These are phyloP conservation scores for Salmacisia buchloeana DNA, from an alignment of 1,284 basidiomycete species.

Conservation along the genomic window DNA sequence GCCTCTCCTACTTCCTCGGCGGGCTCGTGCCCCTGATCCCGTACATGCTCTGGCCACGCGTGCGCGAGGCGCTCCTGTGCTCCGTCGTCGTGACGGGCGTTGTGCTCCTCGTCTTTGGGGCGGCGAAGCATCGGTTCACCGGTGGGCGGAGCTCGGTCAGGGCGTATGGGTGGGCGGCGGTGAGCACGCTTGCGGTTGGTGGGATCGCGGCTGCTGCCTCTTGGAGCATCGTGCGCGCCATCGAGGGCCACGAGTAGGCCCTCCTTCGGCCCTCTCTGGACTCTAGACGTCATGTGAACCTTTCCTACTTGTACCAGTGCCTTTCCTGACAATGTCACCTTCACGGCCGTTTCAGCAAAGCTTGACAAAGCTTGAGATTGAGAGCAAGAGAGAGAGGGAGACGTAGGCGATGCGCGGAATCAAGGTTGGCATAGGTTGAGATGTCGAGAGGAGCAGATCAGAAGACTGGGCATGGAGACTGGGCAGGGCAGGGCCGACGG, in stretches of 20 bases:
- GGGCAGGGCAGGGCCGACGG: no score
- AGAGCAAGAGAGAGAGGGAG: no score
- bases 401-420: no score
- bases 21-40: constrained; percentile 38
- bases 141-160: constrained; percentile 30
- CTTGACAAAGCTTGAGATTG: no score
- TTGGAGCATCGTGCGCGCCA: constrained; percentile 71
- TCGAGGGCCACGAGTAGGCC: constrained; percentile 59
- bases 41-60: constrained; percentile 36
- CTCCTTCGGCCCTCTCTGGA: no score
- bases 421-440: no score
- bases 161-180: constrained; percentile 68
- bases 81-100: constrained; percentile 39
- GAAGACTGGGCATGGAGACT: no score
- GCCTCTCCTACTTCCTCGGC: constrained; percentile 37
- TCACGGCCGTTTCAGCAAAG: no score
- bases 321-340: no score
- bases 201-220: constrained; percentile 82
- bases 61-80: constrained; percentile 23
- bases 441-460: no score
- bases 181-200: constrained; percentile 82
- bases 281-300: no score
- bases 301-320: no score
- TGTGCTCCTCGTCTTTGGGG: constrained; percentile 33
- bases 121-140: constrained; percentile 37